Evolutionary conservation across 2,329 filamentous ascomycete species (phyloP).

Genomic region (Aspergillus latus): DNA sequence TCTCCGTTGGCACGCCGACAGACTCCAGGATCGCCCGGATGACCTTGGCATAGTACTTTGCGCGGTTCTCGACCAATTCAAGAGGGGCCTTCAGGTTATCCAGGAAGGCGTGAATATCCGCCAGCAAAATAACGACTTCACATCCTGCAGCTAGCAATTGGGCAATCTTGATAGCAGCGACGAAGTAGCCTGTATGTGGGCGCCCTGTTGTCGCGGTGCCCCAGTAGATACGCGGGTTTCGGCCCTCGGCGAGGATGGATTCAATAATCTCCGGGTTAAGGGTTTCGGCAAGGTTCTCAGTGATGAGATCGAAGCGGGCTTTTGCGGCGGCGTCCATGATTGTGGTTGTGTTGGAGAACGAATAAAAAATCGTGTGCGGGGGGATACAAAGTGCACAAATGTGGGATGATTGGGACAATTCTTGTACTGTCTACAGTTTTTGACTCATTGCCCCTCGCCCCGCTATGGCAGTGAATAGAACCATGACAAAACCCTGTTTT

Average conservation of each 20-base stretch:
- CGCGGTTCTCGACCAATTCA: slow-evolving; percentile 79
- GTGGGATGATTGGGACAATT: not conserved
- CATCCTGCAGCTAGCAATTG: slow-evolving; percentile 83
- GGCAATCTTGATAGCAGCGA: slow-evolving; percentile 84
- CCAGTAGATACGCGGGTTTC: slow-evolving; percentile 36
- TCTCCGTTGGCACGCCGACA: slow-evolving; percentile 74
- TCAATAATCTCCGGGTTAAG: slow-evolving; percentile 64
- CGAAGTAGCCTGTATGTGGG: slow-evolving; percentile 32
- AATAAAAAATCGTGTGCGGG: not conserved
- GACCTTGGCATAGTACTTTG: slow-evolving; percentile 76
- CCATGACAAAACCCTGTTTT: no score
- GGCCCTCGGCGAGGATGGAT: slow-evolving; percentile 28
- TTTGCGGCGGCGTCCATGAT: slow-evolving; percentile 2
- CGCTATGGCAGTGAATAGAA: no score
- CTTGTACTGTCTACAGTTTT: not conserved
- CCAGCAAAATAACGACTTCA: slow-evolving; percentile 73
- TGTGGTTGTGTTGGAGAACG: not conserved
- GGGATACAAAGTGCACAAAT: not conserved
- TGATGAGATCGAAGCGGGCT: slow-evolving; percentile 59
- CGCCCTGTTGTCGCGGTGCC: slow-evolving; percentile 17
- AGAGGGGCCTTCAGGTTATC: slow-evolving; percentile 68
- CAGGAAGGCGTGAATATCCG: slow-evolving; percentile 60
- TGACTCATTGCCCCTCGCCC: not conserved
- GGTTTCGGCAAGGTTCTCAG: slow-evolving; percentile 75
- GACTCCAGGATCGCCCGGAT: slow-evolving; percentile 75